These are phyloP conservation scores for Microbotryomycetes sp. DNA, from an alignment of 1,284 basidiomycete species.

Conservation along the genomic window DNA sequence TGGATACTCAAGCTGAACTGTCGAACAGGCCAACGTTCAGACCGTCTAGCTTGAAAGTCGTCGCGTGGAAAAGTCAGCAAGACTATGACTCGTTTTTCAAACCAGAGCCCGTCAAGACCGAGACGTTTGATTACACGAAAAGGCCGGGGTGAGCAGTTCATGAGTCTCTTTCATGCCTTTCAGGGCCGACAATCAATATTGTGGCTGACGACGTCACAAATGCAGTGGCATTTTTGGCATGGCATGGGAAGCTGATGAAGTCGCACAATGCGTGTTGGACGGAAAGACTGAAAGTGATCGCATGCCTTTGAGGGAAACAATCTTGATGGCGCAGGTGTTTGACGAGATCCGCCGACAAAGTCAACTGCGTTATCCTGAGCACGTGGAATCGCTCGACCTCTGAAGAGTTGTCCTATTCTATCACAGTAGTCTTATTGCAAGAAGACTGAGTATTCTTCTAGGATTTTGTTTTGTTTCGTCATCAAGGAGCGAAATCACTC, in stretches of 20 bases:
- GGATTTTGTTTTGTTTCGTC: slow-evolving; percentile 37
- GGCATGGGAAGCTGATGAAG: slow-evolving; percentile 44
- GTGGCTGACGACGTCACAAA: background rate
- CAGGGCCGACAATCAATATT: too few relatives aligned
- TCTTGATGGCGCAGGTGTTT: slow-evolving; percentile 40
- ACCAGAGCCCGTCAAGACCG: background rate
- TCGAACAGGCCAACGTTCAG: slow-evolving; percentile 17
- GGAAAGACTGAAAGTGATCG: slow-evolving; percentile 38
- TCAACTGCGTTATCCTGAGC: slow-evolving; percentile 38
- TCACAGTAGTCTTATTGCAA: too few relatives aligned
- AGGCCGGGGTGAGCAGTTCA: slow-evolving; percentile 1
- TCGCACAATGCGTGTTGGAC: slow-evolving; percentile 40
- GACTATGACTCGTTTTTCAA: slow-evolving; percentile 6
- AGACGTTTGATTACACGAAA: slow-evolving; percentile 20
- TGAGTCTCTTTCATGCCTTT: slow-evolving; percentile 7
- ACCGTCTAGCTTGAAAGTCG: slow-evolving; percentile 3
- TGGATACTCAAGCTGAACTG: background rate
- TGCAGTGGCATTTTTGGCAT: slow-evolving; percentile 33
- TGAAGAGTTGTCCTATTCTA: too few relatives aligned
- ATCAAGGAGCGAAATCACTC: too few relatives aligned
- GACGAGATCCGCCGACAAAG: slow-evolving; percentile 42
- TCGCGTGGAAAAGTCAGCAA: slow-evolving; percentile 9
- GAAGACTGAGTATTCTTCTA: too few relatives aligned
- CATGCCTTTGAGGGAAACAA: slow-evolving; percentile 40
- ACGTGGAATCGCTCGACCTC: slow-evolving; percentile 38